Base-by-base conservation (phyloP, 192 early-diverging fungal genomes). In the Entophlyctis luteolus region DNA sequence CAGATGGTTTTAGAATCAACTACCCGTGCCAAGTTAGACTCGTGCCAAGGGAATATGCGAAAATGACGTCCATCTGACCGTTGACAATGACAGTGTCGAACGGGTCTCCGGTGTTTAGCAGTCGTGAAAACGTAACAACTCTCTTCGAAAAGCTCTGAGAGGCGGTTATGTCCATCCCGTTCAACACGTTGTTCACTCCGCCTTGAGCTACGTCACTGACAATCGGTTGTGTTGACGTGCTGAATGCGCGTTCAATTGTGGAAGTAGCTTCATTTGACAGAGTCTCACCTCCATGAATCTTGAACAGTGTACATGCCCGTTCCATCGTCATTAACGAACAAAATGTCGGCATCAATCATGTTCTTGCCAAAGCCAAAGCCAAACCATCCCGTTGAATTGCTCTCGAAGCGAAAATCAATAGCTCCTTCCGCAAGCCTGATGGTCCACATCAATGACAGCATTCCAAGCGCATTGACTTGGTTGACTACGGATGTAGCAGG, bases 371-470 rank as follows among this genome's bases (percentile, higher is more conserved):
- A 72, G 20, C 75, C 75, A 59, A 77, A 59, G 5, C 72, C 72
- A 67, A 76, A 77, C 75, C 75, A 77, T 22, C 73, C 73, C 25
- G 75, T 53, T 4, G 67, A 25, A 66, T 77, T 77, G 63, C 70
- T 76, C 32, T 73, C 70, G 29, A 74, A 65, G 0, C 27, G 35
- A 37, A 76, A 73, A 20, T 55, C 57, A 18, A 76, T 57, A 1
- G 20, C 32, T 0, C 49, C 49, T 0, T 23, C 48, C n/a, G 3
- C 5, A 10, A n/a, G 56, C 6, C 46, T n/a, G 1, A 75, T 48
- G 18, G 31, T 45, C 73, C 73, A 75, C 2, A 25, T 48, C 33
- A 75, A 47, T 37, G 27, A 42, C 20, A 71, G 45, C 52, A 57
- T 66, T 5, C 60, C 68, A 3, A 69, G 20, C 8, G 62, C 47